Base-by-base conservation (phyloP, 2,329 filamentous ascomycete genomes). In the Diaporthe sp. region DNA sequence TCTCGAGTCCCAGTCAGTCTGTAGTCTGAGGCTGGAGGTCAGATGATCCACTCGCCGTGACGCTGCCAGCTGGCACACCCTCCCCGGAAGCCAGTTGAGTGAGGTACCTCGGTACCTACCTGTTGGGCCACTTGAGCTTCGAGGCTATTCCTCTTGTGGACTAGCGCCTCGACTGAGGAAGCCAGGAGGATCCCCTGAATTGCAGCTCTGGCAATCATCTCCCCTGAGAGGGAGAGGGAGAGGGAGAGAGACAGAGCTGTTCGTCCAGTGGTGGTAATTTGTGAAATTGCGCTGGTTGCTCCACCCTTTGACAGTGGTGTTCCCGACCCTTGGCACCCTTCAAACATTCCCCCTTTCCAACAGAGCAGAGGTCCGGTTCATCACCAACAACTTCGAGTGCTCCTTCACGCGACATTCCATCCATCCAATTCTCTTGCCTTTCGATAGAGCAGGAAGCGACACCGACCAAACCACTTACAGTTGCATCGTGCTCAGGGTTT, bases 381-480 rank as follows among this genome's bases (percentile, higher is more conserved):
- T 71, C 73, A 72, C 55, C 71, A 63, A 37, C 68, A 70, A 51
- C 55, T 58, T 47, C 47, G 30, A 70, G 53, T 53, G 56, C 70
- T 44, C 50, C 44, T 71, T 42, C 47, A 71, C 70, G 56, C 70
- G 58, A 71, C 47, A n/a, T 59, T 63, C 22, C 56, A 71, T 71
- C 44, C 44, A 71, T 53, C 27, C 58, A 42, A 32, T 63, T 35
- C 70, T 61, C 59, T 59, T 51, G 25, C 70, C 58, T 71, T 53
- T 71, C 35, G 59, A 50, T 61, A 71, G 56, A 42, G 44, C 35
- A 75, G 74, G 77, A 78, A 78, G 75, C 74, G 69, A 78, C 75
- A 74, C 74, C 72, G 9, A 58, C 58, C 56, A 71, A 50, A 63
- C 66, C 55, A 50, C 19, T 39, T 61, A 70, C 44, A 71, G 32